A percentile compares a stretch with the other conserved stretches of the same genome.
Evolutionary conservation across 345 rosid genomes (phyloP).

Genomic region (Eucalyptus decipiens): DNA sequence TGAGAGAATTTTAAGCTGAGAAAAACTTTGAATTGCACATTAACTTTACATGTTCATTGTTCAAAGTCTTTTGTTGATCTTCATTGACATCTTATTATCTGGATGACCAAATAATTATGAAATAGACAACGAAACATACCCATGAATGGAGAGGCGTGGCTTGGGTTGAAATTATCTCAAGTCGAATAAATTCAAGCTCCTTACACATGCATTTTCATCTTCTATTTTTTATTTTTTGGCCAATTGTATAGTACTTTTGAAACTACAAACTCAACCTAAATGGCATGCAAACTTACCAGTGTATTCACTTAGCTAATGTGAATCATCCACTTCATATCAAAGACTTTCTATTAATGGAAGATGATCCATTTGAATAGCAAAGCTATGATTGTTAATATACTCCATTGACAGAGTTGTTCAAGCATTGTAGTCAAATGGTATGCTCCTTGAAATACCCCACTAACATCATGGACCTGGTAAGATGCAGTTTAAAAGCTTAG

Average conservation of each 20-base stretch:
- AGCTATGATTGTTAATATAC: background rate
- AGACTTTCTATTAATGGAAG: background rate
- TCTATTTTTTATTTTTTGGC: background rate
- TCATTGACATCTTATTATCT: background rate
- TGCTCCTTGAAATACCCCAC: background rate
- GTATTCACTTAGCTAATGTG: background rate
- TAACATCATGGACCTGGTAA: background rate
- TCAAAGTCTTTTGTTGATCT: background rate
- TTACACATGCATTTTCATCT: background rate
- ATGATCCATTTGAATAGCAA: background rate
- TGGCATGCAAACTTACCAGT: background rate
- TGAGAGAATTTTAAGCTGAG: background rate
- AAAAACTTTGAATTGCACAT: background rate
- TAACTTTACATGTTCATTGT: background rate
- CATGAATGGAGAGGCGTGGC: background rate
- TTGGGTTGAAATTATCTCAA: background rate
- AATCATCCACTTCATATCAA: background rate
- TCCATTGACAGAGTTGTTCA: background rate
- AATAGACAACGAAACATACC: background rate
- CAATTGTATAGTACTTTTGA: background rate
- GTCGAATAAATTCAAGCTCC: background rate
- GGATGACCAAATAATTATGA: background rate
- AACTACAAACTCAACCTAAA: background rate
- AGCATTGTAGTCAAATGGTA: background rate
- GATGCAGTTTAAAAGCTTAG: background rate